Percentiles rank a stretch among this genome's conserved stretches.
Conservation (phyloP, 2,329 filamentous ascomycete genomes). For the Sporothrix pallida region DNA sequence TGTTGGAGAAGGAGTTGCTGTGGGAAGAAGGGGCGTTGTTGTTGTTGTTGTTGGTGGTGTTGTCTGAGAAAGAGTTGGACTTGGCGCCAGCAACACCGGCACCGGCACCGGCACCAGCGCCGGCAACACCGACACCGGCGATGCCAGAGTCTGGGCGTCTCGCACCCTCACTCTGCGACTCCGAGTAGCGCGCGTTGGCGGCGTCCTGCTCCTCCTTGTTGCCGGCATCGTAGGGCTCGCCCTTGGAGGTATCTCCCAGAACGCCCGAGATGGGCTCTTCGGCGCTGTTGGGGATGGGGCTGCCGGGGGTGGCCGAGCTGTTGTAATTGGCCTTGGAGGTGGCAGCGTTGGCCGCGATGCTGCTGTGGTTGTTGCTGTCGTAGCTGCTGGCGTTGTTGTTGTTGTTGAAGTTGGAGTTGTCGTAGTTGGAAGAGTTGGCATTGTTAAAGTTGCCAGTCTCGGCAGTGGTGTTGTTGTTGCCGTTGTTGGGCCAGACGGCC, state of each 20-base stretch:
- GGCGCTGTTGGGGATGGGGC: constrained; percentile 46
- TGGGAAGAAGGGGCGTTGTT: neutral
- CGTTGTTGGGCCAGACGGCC: constrained; percentile 55
- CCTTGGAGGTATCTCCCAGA: constrained; percentile 67
- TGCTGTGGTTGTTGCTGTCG: constrained; percentile 39
- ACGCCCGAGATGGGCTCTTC: constrained; percentile 75
- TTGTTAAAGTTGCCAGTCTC: neutral
- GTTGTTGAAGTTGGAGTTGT: neutral
- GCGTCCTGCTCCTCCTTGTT: constrained; percentile 53
- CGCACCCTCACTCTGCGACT: neutral
- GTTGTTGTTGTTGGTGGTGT: neutral
- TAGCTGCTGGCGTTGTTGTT: neutral
- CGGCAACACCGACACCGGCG: neutral
- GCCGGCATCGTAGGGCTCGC: constrained; percentile 79
- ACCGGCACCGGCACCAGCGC: neutral
- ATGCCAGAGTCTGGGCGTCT: too few relatives aligned
- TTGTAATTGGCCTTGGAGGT: neutral
- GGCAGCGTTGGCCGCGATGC: constrained; percentile 2
- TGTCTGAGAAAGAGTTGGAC: neutral
- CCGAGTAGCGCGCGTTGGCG: constrained; percentile 1
- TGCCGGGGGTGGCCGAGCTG: constrained; percentile 35
- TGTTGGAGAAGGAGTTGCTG: neutral
- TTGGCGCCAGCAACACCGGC: neutral
- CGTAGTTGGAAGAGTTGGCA: neutral
- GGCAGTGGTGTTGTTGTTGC: neutral